These are phyloP conservation scores for Setaria viridis DNA, from an alignment of 202 grass and related monocot genomes.

Conservation along the genomic window DNA sequence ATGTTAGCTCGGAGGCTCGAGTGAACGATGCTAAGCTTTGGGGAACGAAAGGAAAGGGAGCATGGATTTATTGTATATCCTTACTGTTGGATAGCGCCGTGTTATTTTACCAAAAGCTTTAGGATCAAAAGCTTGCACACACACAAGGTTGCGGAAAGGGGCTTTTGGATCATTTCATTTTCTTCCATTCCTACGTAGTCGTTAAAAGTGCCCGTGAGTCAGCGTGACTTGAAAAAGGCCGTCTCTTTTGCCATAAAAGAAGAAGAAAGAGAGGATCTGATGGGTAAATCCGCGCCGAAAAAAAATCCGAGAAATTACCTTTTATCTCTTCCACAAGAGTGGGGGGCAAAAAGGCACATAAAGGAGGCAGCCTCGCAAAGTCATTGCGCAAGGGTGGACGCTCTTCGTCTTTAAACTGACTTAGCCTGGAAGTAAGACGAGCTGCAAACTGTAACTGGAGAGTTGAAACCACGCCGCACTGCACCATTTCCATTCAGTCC, in stretches of 20 bases:
- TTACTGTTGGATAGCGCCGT: not conserved
- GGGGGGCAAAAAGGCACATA: not conserved
- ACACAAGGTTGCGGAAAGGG: not conserved
- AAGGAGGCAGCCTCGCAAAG: not conserved
- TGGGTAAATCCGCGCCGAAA: conserved; percentile 28
- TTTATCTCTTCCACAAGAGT: not conserved
- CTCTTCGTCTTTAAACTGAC: not conserved
- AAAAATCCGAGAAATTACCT: no score
- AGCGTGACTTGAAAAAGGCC: not conserved
- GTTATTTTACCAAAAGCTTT: not conserved
- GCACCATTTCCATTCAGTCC: not conserved
- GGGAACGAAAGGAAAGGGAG: not conserved
- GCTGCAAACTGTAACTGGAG: not conserved
- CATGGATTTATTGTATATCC: not conserved
- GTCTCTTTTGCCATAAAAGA: not conserved
- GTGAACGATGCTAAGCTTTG: not conserved
- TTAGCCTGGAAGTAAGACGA: conserved; percentile 35
- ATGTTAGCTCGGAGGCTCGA: not conserved
- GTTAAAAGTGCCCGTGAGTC: conserved; percentile 9
- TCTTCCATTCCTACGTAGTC: conserved; percentile 9
- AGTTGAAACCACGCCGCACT: not conserved
- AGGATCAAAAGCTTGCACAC: not conserved
- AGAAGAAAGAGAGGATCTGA: not conserved
- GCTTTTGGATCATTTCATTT: conserved; percentile 33
- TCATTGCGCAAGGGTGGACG: not conserved